Evolutionary conservation across 371 early-diverging fungal species (phyloP), one percentile per base, ranked within the genome.

Genomic region (Smittium culicis): DNA sequence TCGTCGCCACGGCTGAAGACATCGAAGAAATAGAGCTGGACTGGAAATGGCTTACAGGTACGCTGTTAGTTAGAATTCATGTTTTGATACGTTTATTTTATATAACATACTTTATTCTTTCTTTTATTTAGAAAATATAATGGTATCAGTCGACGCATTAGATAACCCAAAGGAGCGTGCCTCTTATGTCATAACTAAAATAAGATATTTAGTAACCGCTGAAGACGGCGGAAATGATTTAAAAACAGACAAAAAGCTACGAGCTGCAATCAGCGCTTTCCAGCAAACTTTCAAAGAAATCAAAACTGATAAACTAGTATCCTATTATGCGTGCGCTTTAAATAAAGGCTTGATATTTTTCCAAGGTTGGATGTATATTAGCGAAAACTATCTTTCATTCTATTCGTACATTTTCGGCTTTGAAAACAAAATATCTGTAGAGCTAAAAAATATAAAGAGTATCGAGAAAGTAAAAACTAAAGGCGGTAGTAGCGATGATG

Each of bases 341-440:
- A 86, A 91, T 70, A 83, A 83, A 30, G 85, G 84, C 63, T 81
- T 88, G 69, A 82, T 91, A 71, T 81, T 86, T 62, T 90, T 91
- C 74, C 98, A 98, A 77, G 98, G 98, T 0, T 98, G 98, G 98
- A 80, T 96, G 77, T 98, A 98, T 72, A 83, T 98, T 35, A 89
- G 90, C 66, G 87, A 92, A 74, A 89, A 93, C 69, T 90, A 92
- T 66, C 73, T 95, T 25, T 90, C 89, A 71, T 98, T 96, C 72
- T 94, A 98, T 76, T 91, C 96, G 24, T 95, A 89, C 72, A 81
- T 96, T 61, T 81, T 98, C 35, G 96, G 95, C 0, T 82, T 83
- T 28, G 98, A 98, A 73, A 94, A 93, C 20, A 92, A 91, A 75
- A 73, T 95, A 25, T 81, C 90, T 59, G 74, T 97, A 27, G 91